These are phyloP conservation scores for Leptodontidium sp. DNA, from an alignment of 2,329 filamentous ascomycete genomes.

Conservation along the genomic window DNA sequence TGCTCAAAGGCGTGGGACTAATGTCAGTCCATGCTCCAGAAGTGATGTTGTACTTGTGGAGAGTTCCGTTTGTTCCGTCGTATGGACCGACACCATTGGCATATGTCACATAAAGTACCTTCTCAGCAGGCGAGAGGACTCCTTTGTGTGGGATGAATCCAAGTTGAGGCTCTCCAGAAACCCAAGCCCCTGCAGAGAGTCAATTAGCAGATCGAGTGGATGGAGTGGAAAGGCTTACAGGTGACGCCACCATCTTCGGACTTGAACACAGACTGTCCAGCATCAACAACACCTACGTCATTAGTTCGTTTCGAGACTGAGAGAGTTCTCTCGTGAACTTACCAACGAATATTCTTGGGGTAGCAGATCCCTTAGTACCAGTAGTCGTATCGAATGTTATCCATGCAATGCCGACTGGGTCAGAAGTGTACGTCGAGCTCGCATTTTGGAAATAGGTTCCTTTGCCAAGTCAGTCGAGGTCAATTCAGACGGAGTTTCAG, in stretches of 20 bases:
- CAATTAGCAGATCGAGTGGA: not conserved
- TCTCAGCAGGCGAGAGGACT: slow-evolving; percentile 50
- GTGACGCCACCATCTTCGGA: slow-evolving; percentile 40
- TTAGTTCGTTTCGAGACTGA: not conserved
- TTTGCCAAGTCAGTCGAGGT: slow-evolving; percentile 17
- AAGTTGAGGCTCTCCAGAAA: slow-evolving; percentile 37
- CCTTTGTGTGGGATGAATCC: slow-evolving; percentile 40
- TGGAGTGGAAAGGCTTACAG: slow-evolving; percentile 28
- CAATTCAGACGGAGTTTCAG: slow-evolving; percentile 39
- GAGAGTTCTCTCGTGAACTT: not conserved
- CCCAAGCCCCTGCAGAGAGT: slow-evolving; percentile 36
- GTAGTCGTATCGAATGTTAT: slow-evolving; percentile 39
- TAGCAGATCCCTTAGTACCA: slow-evolving; percentile 33
- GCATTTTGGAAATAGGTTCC: slow-evolving; percentile 37
- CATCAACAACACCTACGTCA: slow-evolving; percentile 33
- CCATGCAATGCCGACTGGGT: slow-evolving; percentile 38
- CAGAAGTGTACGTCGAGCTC: slow-evolving; percentile 28
- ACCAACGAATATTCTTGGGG: slow-evolving; percentile 41
- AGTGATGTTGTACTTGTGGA: slow-evolving; percentile 60
- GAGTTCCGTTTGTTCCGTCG: slow-evolving; percentile 60
- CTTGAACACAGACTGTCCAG: slow-evolving; percentile 38
- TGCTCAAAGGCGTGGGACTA: slow-evolving; percentile 54
- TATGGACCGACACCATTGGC: slow-evolving; percentile 64
- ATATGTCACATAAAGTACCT: slow-evolving; percentile 63
- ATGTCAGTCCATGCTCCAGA: slow-evolving; percentile 62